phyloP scores from a whole-genome alignment of 768 basidiomycete genomes.

The Termitomyces sp. region DNA sequence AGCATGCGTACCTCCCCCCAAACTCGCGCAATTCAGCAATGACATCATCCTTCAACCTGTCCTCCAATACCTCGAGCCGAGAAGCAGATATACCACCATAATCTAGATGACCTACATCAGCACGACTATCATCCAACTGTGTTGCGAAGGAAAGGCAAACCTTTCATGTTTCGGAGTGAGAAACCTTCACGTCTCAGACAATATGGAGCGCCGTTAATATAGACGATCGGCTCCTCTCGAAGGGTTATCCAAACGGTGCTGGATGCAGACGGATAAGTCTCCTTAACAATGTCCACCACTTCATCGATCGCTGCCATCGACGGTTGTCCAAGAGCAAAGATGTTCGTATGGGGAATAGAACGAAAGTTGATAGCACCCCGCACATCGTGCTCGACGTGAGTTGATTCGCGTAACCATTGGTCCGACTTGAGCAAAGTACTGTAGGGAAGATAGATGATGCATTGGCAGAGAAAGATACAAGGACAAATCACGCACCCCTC shows the following conservation, averaged over 20 bases:
- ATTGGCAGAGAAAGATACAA: background rate
- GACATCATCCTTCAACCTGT: slow-evolving; percentile 85
- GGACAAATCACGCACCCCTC: slow-evolving; percentile 50
- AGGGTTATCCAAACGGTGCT: slow-evolving; percentile 87
- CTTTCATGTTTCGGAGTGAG: slow-evolving; percentile 92
- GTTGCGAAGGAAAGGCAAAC: slow-evolving; percentile 22
- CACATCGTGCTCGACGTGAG: slow-evolving; percentile 59
- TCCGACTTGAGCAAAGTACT: slow-evolving; percentile 91
- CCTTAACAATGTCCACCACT: slow-evolving; percentile 62
- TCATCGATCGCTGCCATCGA: slow-evolving; percentile 81
- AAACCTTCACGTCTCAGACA: slow-evolving; percentile 83
- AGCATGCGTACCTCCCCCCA: slow-evolving; percentile 62
- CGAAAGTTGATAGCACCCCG: slow-evolving; percentile 97
- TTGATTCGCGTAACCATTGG: slow-evolving; percentile 77
- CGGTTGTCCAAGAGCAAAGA: slow-evolving; percentile 93
- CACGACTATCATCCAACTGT: background rate
- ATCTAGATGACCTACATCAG: slow-evolving; percentile 39
- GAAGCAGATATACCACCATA: slow-evolving; percentile 93
- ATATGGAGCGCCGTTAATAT: slow-evolving; percentile 90
- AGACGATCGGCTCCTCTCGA: slow-evolving; percentile 88
- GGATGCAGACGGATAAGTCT: slow-evolving; percentile 50
- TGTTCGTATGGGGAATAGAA: slow-evolving; percentile 68
- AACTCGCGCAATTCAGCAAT: slow-evolving; percentile 76
- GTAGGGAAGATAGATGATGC: background rate
- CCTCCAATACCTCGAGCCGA: slow-evolving; percentile 86